phyloP scores from a whole-genome alignment of 768 basidiomycete genomes.

The Mycena maculata region DNA sequence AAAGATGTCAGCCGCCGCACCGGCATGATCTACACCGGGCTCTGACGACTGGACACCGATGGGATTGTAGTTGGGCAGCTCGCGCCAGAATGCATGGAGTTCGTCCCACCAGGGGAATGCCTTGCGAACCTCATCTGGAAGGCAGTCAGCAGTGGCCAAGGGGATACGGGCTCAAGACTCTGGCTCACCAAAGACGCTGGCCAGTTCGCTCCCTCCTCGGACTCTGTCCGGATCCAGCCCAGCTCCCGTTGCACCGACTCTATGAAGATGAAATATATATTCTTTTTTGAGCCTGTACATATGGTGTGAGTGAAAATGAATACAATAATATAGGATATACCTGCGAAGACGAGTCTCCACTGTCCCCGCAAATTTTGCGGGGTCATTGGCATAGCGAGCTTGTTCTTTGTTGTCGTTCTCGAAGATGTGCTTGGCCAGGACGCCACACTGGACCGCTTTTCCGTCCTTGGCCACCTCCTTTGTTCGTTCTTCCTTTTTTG shows the following conservation, averaged over 20 bases:
- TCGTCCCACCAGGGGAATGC: conserved; percentile 45
- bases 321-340: neutral
- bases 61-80: conserved; percentile 46
- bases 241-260: conserved; percentile 32
- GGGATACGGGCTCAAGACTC: neutral
- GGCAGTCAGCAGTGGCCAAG: neutral
- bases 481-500: too few species aligned
- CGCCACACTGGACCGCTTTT: too few species aligned
- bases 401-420: too few species aligned
- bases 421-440: too few species aligned
- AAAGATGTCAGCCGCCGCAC: conserved; percentile 24
- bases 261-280: conserved; percentile 28
- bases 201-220: conserved; percentile 22
- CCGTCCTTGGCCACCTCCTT: too few species aligned
- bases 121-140: conserved; percentile 19
- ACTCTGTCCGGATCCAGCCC: conserved; percentile 30
- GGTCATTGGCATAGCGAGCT: conserved; percentile 6
- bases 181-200: conserved; percentile 33
- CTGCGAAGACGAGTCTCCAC: conserved; percentile 10
- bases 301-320: neutral
- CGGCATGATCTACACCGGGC: conserved; percentile 37
- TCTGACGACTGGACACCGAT: conserved; percentile 36
- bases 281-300: conserved; percentile 37
- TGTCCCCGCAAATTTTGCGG: neutral
- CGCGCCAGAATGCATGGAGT: conserved; percentile 43